Base-by-base conservation (phyloP, 192 early-diverging fungal genomes). In the Rhizoclosmatium sp. region DNA sequence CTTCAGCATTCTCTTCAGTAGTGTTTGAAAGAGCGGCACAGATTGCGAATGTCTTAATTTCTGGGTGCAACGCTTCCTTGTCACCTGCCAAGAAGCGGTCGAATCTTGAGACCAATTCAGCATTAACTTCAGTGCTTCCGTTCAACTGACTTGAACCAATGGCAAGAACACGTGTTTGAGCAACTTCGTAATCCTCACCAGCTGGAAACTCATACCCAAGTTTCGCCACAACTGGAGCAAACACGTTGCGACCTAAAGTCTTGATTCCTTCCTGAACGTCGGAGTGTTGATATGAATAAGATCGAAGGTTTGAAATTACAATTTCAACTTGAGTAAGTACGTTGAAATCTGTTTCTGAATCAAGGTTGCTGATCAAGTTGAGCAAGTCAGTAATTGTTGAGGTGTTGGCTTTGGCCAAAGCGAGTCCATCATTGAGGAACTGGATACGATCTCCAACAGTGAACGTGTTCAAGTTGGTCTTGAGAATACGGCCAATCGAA, bases 341-440 rank as follows among this genome's bases (percentile, higher is more conserved):
- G 56, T 59, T 14, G 82, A 93, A 95, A 72, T 95, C 85, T 42
- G 90, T 86, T 81, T 98, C 97, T 48, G 87, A 84, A 59, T 87
- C 88, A 78, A 93, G 95, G 19, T 90, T 87, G 12, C 87, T 87
- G 21, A 96, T 83, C 31, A 98, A 82, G 10, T 90, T 92, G 81
- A 99, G 84, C 21, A 93, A 89, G 3, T 84, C 89, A 65, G 89
- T 86, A 16, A 96, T 98, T 59, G 83, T 87, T 60, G 85, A 87
- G 41, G 93, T 84, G 2, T 96, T 97, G 81, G 94, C 93, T 48
- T 83, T 82, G 39, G 91, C 91, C 59, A 98, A 98, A 4, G 93
- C 90, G 45, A 92, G 93, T 21, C 92, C 84, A 87, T 99, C 98
- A 58, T 88, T 87, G 73, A 99, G 65, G 4, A 98, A 81, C 68